Base-by-base conservation (phyloP, 768 basidiomycete genomes). In the Neoboletus brunneissimus region DNA sequence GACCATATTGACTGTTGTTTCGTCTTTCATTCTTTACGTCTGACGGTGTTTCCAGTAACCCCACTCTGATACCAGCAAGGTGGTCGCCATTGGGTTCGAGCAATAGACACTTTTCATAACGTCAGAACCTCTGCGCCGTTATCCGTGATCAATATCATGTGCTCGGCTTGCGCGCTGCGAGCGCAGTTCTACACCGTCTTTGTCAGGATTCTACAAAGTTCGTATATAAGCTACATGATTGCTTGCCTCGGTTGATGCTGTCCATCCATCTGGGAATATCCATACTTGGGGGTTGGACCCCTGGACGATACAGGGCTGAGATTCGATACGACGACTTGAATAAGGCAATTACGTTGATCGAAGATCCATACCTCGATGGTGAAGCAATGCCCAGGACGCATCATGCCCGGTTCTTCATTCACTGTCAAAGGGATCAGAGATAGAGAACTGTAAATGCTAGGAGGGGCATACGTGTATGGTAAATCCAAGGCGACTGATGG, bases 191-290 rank as follows among this genome's bases (percentile, higher is more conserved):
- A 56, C 31, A 9, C 31, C 45, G 22, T 48, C 46, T 27, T 4
- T 3, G 32, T 65, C 37, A 63, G 45, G 15, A 0, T n/a, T n/a
- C 18, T 9, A 31, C 11, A 18, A 34, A 27, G 48, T 37, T n/a
- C 27, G 32, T 20, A 16, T 12, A 44, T 31, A 55, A 16, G 53
- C 29, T 11, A 29, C 2, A 15, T 16, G 42, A 18, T 43, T 34
- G 29, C 82, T 52, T 65, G 85, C 94, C 77, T 89, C 86, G 0
- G 93, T 94, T 0, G 89, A 89, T n/a, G 88, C 85, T 3, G 92
- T 94, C 94, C 94, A 96, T 25, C 90, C 91, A 67, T 96, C 94
- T 2, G 90, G 90, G 70, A 91, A 95, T 55, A 91, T 82, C 83
- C 87, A 88, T 3, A 83, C 83, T 25, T 73, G 67, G 0, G 91